Conservation (phyloP, 768 basidiomycete genomes). For the Saitozyma podzolica region DNA sequence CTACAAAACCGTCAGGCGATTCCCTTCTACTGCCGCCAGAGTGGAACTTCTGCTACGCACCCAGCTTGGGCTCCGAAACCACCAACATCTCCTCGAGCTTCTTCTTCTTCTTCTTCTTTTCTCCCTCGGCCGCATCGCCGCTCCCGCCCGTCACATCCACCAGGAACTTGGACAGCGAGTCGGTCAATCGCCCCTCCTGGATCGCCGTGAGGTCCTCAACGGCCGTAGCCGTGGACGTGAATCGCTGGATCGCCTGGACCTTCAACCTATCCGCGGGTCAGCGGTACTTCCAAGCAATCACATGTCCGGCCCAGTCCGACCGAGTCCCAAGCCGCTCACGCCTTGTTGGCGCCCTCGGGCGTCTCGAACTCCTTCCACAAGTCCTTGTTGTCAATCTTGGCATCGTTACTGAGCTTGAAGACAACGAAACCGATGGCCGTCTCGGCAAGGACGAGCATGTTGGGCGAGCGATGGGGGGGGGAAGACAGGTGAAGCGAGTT, state of each 20-base stretch:
- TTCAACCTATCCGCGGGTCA: constrained; percentile 65
- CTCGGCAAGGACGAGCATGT: constrained; percentile 95
- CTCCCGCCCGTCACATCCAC: constrained; percentile 42
- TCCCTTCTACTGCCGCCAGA: no score
- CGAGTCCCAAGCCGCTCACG: constrained; percentile 60
- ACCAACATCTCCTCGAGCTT: constrained; percentile 66
- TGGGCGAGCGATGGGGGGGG: constrained; percentile 5
- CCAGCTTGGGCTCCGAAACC: constrained; percentile 86
- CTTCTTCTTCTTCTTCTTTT: constrained; percentile 77
- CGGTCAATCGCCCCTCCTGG: constrained; percentile 88
- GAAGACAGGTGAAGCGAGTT: background rate
- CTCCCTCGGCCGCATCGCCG: constrained; percentile 63
- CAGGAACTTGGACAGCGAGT: constrained; percentile 89
- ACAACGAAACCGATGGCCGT: constrained; percentile 75
- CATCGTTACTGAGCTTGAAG: constrained; percentile 88
- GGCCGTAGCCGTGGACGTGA: constrained; percentile 91
- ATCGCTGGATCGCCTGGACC: constrained; percentile 91
- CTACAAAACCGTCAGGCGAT: constrained; percentile 53
- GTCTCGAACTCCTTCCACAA: constrained; percentile 90
- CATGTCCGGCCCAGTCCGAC: no score
- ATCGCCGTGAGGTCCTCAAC: constrained; percentile 95
- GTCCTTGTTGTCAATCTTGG: constrained; percentile 81
- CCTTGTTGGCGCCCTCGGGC: constrained; percentile 84
- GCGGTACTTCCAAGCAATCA: background rate
- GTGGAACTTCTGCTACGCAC: constrained; percentile 59